phyloP scores from a whole-genome alignment of 495 filamentous ascomycete genomes.

The Annulohypoxylon maeteangense region DNA sequence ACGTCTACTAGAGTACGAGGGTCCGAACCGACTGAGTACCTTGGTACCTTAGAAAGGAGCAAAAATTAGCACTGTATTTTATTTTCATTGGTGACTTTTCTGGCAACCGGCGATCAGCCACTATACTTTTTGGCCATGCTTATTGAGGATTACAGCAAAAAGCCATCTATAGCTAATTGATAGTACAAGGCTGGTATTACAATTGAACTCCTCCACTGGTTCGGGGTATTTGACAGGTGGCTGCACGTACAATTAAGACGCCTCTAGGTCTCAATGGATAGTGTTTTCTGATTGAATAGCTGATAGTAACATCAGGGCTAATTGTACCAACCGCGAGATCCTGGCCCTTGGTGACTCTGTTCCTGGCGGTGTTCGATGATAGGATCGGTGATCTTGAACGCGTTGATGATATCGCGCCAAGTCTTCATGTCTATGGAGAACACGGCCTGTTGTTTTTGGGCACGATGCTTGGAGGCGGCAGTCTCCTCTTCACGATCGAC shows the following conservation, averaged over 20 bases:
- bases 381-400: slow-evolving; percentile 76
- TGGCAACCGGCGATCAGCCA: not conserved
- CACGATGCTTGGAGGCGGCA: slow-evolving; percentile 48
- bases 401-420: slow-evolving; percentile 79
- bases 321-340: slow-evolving; percentile 80
- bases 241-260: not conserved
- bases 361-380: slow-evolving; percentile 87
- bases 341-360: slow-evolving; percentile 63
- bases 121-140: not conserved
- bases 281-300: not conserved
- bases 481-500: slow-evolving; percentile 42
- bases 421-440: slow-evolving; percentile 83
- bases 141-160: not conserved
- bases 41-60: not conserved
- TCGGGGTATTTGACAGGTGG: slow-evolving; percentile 2
- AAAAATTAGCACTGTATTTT: not conserved
- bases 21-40: not conserved
- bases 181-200: not conserved
- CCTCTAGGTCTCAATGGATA: not conserved
- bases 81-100: not conserved
- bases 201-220: not conserved
- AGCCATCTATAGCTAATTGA: slow-evolving; percentile 4
- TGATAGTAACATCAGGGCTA: slow-evolving; percentile 46
- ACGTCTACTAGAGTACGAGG: not conserved
- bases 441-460: slow-evolving; percentile 82